A percentile compares a stretch with the other conserved stretches of the same genome.
Evolutionary conservation across 805 yeast genomes (phyloP).

Genomic region (Zygoascus flipseniorum): DNA sequence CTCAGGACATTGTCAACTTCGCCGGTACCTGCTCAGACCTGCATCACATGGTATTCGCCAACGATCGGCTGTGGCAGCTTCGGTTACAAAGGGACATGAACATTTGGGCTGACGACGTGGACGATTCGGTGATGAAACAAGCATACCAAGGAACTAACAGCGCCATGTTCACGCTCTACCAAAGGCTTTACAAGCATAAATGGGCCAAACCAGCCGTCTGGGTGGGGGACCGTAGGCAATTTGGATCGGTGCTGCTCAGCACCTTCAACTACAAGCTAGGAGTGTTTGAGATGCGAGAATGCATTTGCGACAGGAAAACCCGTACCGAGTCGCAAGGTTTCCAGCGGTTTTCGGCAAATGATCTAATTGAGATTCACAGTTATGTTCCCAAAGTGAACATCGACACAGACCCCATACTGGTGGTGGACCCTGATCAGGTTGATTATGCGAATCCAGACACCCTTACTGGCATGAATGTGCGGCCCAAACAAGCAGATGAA

Average conservation of each 20-base stretch:
- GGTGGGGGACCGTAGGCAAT: conserved; percentile 21
- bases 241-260: conserved; percentile 20
- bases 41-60: background rate
- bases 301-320: background rate
- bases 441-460: background rate
- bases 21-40: background rate
- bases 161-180: conserved; percentile 11
- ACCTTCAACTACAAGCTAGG: conserved; percentile 9
- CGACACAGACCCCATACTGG: background rate
- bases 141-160: background rate
- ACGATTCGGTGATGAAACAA: background rate
- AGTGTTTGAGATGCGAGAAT: background rate
- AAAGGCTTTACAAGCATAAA: conserved; percentile 12
- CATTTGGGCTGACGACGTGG: background rate
- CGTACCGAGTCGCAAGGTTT: background rate
- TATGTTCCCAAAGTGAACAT: background rate
- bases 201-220: conserved; percentile 23
- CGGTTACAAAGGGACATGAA: background rate
- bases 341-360: background rate
- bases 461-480: background rate
- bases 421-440: background rate
- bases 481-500: background rate
- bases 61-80: conserved; percentile 1
- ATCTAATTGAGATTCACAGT: background rate
- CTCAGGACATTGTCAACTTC: conserved; percentile 1